Percentiles rank a stretch among this genome's conserved stretches.
Evolutionary conservation across 495 filamentous ascomycete genomes (phyloP).

Genomic region (Aspergillus wentii): DNA sequence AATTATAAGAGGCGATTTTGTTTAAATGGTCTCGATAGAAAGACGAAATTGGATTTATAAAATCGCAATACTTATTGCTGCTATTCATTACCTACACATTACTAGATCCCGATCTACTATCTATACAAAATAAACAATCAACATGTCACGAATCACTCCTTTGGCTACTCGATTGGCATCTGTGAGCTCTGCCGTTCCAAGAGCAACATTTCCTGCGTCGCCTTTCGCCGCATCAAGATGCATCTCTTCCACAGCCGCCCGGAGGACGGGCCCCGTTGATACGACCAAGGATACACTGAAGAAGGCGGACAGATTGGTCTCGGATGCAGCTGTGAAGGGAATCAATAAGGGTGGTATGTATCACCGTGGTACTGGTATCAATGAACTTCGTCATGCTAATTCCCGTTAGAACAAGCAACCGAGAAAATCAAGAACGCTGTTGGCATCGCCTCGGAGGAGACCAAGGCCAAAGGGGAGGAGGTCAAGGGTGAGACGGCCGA

Average conservation of each 20-base stretch:
- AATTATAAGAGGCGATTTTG: conserved; percentile 1
- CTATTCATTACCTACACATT: background rate
- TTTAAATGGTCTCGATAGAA: background rate
- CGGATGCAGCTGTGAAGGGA: conserved; percentile 53
- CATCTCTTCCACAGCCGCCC: conserved; percentile 26
- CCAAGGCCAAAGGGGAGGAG: conserved; percentile 27
- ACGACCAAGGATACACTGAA: conserved; percentile 52
- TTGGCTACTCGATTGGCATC: conserved; percentile 16
- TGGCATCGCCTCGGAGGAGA: conserved; percentile 26
- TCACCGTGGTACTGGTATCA: too few relatives aligned
- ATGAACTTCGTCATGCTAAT: too few relatives aligned
- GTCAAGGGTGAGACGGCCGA: conserved; percentile 38
- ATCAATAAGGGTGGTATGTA: conserved; percentile 55
- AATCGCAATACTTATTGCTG: background rate
- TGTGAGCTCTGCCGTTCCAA: conserved; percentile 15
- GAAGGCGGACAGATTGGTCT: conserved; percentile 49
- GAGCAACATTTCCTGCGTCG: conserved; percentile 8
- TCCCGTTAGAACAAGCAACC: conserved; percentile 45
- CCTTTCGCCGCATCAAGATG: conserved; percentile 15
- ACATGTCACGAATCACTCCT: conserved; percentile 20
- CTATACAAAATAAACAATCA: background rate
- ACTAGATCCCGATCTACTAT: background rate
- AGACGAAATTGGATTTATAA: background rate
- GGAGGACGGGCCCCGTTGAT: conserved; percentile 37
- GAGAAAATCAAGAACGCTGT: conserved; percentile 35